Conservation (phyloP, 345 rosid species). For the Lenwebbia sp. region DNA sequence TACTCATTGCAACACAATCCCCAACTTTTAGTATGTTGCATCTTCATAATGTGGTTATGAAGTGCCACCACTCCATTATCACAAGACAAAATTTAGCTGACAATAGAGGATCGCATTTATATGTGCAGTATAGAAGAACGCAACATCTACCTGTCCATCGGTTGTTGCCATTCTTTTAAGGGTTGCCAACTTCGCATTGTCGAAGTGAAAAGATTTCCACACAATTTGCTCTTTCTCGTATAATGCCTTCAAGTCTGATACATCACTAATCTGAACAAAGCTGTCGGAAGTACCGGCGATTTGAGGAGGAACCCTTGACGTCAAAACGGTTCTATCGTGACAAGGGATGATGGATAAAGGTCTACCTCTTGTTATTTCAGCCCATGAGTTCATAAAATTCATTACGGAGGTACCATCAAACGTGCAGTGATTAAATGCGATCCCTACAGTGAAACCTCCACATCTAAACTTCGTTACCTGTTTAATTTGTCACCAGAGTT, state of each 20-base stretch:
- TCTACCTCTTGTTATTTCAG: conserved; percentile 20
- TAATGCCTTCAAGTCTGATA: background rate
- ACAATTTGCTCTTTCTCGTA: background rate
- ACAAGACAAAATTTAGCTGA: background rate
- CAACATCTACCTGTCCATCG: background rate
- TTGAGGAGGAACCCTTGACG: background rate
- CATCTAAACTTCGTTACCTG: conserved; percentile 45
- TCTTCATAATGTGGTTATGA: background rate
- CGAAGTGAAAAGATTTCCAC: background rate
- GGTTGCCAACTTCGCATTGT: background rate
- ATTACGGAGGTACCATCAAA: conserved; percentile 52
- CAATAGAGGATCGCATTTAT: background rate
- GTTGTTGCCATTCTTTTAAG: background rate
- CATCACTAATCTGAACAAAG: background rate
- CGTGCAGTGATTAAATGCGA: conserved; percentile 37
- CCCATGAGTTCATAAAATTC: conserved; percentile 32
- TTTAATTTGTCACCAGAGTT: background rate
- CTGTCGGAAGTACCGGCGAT: background rate
- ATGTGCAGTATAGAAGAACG: background rate
- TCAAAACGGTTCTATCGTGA: background rate
- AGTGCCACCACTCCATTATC: background rate
- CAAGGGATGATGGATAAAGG: background rate
- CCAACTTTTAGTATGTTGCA: background rate
- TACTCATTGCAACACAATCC: background rate
- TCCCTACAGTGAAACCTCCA: conserved; percentile 48